Conservation (phyloP, 1,284 basidiomycete genomes). For the Taiwanofungus camphoratus region DNA sequence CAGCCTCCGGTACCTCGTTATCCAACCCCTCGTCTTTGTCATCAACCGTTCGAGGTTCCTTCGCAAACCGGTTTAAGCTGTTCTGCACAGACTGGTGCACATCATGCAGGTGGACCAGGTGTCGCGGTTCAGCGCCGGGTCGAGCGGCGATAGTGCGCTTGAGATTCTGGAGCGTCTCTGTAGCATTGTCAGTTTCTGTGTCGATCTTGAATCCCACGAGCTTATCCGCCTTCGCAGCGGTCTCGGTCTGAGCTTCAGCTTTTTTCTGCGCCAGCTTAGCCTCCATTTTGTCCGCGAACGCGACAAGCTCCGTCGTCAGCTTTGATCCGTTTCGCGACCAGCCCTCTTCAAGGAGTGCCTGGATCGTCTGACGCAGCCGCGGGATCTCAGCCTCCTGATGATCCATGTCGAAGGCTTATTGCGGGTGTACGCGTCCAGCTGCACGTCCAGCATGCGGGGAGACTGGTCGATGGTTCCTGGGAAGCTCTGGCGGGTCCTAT, state of each 20-base stretch:
- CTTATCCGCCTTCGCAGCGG: constrained; percentile 2
- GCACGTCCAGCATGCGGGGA: neutral
- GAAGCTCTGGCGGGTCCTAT: constrained; percentile 7
- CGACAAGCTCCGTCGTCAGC: constrained; percentile 27
- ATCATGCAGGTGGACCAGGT: constrained; percentile 39
- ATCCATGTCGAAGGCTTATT: constrained; percentile 12
- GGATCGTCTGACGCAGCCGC: constrained; percentile 30
- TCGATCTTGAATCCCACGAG: too few species aligned
- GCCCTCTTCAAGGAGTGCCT: constrained; percentile 28
- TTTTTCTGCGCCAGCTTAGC: constrained; percentile 19
- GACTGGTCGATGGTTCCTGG: neutral
- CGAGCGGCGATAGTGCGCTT: constrained; percentile 18
- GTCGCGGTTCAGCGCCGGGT: constrained; percentile 19
- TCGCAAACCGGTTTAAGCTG: constrained; percentile 12
- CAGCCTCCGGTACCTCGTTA: neutral
- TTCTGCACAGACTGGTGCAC: constrained; percentile 37
- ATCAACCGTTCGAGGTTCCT: neutral
- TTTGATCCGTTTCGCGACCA: constrained; percentile 28
- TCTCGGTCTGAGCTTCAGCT: constrained; percentile 16
- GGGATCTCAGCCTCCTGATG: constrained; percentile 27
- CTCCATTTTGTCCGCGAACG: constrained; percentile 32
- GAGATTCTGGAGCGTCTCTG: constrained; percentile 9
- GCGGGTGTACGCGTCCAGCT: neutral
- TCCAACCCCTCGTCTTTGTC: neutral
- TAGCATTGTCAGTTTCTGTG: constrained; percentile 9